phyloP scores from a whole-genome alignment of 2,329 filamentous ascomycete species.

The Zymoseptoria tritici region DNA sequence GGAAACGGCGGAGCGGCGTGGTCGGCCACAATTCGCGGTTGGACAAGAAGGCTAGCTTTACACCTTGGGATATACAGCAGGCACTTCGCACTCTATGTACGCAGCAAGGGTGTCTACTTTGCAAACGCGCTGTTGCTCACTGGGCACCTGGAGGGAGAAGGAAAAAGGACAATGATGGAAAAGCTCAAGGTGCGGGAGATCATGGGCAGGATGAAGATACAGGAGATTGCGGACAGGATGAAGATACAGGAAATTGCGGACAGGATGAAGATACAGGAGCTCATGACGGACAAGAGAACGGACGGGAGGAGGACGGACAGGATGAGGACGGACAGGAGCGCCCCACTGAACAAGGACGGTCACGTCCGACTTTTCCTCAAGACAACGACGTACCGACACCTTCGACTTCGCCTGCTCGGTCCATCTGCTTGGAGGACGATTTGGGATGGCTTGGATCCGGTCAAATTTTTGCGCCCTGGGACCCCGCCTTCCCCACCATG shows the following conservation, averaged over 20 bases:
- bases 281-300: no score
- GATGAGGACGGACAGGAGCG: background rate
- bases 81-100: background rate
- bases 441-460: no score
- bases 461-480: no score
- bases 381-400: background rate
- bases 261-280: background rate
- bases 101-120: background rate
- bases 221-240: background rate
- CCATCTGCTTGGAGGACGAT: no score
- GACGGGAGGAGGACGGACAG: no score
- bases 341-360: background rate
- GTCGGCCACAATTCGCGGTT: background rate
- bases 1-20: background rate
- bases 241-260: background rate
- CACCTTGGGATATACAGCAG: background rate
- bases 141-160: background rate
- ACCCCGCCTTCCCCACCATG: no score
- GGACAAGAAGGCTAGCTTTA: background rate
- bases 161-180: background rate
- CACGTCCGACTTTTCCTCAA: background rate
- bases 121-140: background rate
- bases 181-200: background rate
- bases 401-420: background rate
- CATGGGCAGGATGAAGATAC: background rate